Evolutionary conservation across 2,329 filamentous ascomycete species (phyloP).

Genomic region (Colletotrichum sansevieriae): DNA sequence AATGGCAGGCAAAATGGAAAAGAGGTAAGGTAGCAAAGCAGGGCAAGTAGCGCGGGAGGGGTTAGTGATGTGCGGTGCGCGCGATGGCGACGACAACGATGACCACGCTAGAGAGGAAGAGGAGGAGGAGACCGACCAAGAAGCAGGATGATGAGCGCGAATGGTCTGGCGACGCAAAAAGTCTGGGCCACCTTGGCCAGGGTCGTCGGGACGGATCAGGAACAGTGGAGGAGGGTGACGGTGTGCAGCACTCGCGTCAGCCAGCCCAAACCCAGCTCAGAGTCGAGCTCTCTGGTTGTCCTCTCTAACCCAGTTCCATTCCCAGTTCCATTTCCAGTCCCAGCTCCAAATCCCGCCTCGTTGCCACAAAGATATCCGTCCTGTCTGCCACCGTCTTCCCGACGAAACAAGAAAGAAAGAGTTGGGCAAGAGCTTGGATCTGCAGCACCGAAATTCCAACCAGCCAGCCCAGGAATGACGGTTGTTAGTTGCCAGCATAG

Average conservation of each 20-base stretch:
- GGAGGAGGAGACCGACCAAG: slow-evolving; percentile 16
- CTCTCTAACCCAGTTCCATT: background rate
- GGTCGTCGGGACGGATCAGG: slow-evolving; percentile 22
- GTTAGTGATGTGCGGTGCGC: slow-evolving; percentile 14
- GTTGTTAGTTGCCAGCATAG: background rate
- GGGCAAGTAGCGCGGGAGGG: slow-evolving; percentile 31
- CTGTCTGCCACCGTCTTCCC: no score
- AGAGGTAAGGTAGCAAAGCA: slow-evolving; percentile 6
- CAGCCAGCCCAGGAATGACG: background rate
- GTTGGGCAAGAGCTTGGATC: no score
- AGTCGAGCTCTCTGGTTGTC: no score
- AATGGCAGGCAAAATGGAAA: background rate
- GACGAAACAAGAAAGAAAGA: no score
- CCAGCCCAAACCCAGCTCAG: background rate
- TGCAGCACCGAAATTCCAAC: no score
- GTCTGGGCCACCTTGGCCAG: slow-evolving; percentile 35
- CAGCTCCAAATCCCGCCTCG: background rate
- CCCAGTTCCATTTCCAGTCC: background rate
- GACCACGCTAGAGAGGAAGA: background rate
- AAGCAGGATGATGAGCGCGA: slow-evolving; percentile 3
- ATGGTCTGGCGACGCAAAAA: slow-evolving; percentile 25
- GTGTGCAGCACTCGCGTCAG: slow-evolving; percentile 6
- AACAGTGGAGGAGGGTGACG: slow-evolving; percentile 26
- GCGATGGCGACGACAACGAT: no score
- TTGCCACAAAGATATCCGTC: background rate